Evolutionary conservation across 768 basidiomycete genomes (phyloP), one percentile per base, ranked within the genome.

Genomic region (Lactifluus rugatus): DNA sequence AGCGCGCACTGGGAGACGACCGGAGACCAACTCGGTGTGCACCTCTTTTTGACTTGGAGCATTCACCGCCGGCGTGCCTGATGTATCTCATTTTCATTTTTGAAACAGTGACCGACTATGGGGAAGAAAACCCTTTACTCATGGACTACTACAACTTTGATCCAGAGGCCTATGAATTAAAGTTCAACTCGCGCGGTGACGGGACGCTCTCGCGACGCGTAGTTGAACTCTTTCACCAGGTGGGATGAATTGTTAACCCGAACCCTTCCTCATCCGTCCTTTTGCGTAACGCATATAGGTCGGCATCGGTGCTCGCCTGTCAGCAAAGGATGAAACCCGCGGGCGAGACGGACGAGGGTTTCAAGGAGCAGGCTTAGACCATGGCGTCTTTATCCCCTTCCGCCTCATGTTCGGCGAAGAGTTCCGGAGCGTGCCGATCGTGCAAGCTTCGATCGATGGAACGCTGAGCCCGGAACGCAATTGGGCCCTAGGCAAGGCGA

Each of bases 331-430:
- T 0, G 87, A 89, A 66, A 48, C 74, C 19, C 79, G 87, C 14
- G 87, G 87, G 2, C 63, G 68, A 55, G 86, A 89, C 62, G 87
- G 86, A 10, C 72, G 85, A 19, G 84, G 85, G 0, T 83, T 80
- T 65, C 48, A 64, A 47, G 84, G 83, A 0, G 79, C 84, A 0
- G 87, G 87, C 6, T 70, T 89, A 0, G 87, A 89, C 66, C 87
- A 89, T 64, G 89, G 88, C 23, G 86, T 89, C 46, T 90, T 89
- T 67, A 74, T 91, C 13, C 89, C 89, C 2, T 88, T 90, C 75
- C 74, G 76, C 46, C 67, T 84, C 58, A 90, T 90, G 88, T 89
- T 90, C 65, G 84, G 85, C 7, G 78, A 83, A 48, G 76, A 78
- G 48, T 78, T 83, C 56, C 75, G 66, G 25, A 75, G 77, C 5